Evolutionary conservation across 768 basidiomycete genomes (phyloP), one percentile per base, ranked within the genome.

Genomic region (Tylopilus sp.): DNA sequence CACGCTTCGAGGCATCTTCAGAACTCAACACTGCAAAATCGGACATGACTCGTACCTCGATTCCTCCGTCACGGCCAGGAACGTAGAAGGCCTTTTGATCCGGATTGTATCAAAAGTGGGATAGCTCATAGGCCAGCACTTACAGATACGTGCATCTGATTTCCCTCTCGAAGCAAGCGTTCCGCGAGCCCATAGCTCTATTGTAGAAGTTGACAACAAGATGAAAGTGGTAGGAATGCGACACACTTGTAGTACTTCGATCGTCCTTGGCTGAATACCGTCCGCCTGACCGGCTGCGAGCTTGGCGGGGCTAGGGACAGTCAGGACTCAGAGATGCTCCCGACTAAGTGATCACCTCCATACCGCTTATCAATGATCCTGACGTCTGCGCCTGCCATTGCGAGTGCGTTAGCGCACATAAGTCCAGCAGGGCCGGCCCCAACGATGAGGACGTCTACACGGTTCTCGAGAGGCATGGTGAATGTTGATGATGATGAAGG

Each of bases 81-180:
- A 85, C 84, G 61, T 89, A 89, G 64, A 88, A 88, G 7, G 87
- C 82, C 87, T 89, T n/a, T n/a, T n/a, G n/a, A n/a, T n/a, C n/a
- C n/a, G n/a, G n/a, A n/a, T n/a, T n/a, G n/a, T n/a, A n/a, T n/a
- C n/a, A n/a, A n/a, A n/a, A n/a, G n/a, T n/a, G n/a, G n/a, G n/a
- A n/a, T n/a, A n/a, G n/a, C n/a, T n/a, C n/a, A n/a, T n/a, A n/a
- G n/a, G n/a, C n/a, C n/a, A n/a, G n/a, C 4, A 71, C 80, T 55
- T 63, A 88, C 87, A 42, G 80, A 81, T 67, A 81, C 77, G 53
- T 86, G 80, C 75, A 89, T 75, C 43, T 85, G 84, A 53, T 81
- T 82, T 4, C 80, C 86, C 61, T 87, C 79, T 29, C 68, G 74
- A 29, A 88, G 50, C 14, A 89, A 60, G 3, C 79, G 75, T 17